Evolutionary conservation across 78 protist species (phyloP).

Genomic region (Dictyostelium brefeldianum): DNA sequence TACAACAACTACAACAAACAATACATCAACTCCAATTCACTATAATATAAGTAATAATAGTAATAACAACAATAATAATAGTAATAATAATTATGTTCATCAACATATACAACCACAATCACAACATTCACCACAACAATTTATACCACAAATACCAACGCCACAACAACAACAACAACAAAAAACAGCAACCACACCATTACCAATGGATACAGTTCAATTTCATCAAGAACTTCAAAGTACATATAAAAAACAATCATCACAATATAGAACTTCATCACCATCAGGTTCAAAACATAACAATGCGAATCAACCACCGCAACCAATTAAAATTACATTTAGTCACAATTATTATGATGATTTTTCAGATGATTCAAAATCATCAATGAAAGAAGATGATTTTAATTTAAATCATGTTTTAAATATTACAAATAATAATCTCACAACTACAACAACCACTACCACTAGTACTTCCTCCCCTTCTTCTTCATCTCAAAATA

Average conservation of each 20-base stretch:
- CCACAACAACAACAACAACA: neutral
- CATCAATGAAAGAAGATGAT: too few species aligned
- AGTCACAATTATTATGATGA: slow-evolving; percentile 10
- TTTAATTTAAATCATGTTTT: too few species aligned
- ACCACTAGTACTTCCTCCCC: neutral
- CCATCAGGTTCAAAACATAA: neutral
- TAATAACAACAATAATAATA: neutral
- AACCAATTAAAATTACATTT: slow-evolving; percentile 6
- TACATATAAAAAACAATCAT: neutral
- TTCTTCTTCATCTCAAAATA: neutral
- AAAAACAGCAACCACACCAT: neutral
- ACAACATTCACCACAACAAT: neutral
- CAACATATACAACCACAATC: neutral
- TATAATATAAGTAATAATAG: neutral
- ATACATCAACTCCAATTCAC: neutral
- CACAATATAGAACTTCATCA: neutral
- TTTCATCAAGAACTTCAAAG: neutral
- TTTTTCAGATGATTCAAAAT: neutral
- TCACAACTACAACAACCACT: neutral
- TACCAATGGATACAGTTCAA: neutral
- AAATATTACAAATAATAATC: too few species aligned
- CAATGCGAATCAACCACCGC: neutral
- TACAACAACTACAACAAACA: neutral
- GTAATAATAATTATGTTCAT: neutral
- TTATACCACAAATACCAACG: neutral